Conservation (phyloP, 305 asterid species). For the Solanum hybrid region DNA sequence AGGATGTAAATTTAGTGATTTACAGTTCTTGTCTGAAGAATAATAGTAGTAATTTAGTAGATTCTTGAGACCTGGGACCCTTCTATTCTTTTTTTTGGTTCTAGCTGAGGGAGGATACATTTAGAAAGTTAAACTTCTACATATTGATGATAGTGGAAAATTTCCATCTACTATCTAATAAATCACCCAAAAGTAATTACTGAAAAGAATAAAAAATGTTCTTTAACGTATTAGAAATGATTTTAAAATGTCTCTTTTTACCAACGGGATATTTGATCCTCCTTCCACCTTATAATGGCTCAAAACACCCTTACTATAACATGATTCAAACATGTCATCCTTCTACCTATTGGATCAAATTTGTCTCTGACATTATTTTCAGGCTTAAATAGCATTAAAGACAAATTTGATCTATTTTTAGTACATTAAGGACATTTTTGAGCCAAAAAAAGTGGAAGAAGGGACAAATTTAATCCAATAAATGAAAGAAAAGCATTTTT, state of each 20-base stretch:
- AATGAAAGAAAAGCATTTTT: not conserved
- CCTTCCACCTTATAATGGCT: not conserved
- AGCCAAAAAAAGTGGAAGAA: not conserved
- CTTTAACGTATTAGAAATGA: not conserved
- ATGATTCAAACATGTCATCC: not conserved
- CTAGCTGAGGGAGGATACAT: not conserved
- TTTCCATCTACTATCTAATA: not conserved
- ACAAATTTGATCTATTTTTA: not conserved
- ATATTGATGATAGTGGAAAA: not conserved
- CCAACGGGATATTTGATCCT: not conserved
- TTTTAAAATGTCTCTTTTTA: too few species aligned
- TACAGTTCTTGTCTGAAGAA: not conserved
- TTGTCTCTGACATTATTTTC: not conserved
- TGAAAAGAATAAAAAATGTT: not conserved
- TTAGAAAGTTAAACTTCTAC: not conserved
- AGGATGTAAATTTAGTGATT: not conserved
- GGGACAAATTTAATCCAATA: not conserved
- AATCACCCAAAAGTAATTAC: not conserved
- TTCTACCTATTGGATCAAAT: not conserved
- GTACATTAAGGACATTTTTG: too few species aligned
- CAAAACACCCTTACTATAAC: not conserved
- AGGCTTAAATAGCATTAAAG: too few species aligned
- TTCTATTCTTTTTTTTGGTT: not conserved
- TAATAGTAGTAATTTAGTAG: not conserved
- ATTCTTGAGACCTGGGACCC: not conserved